Evolutionary conservation across 2,329 filamentous ascomycete genomes (phyloP), one percentile per base, ranked within the genome.

Genomic region (Aspergillus eucalypticola): DNA sequence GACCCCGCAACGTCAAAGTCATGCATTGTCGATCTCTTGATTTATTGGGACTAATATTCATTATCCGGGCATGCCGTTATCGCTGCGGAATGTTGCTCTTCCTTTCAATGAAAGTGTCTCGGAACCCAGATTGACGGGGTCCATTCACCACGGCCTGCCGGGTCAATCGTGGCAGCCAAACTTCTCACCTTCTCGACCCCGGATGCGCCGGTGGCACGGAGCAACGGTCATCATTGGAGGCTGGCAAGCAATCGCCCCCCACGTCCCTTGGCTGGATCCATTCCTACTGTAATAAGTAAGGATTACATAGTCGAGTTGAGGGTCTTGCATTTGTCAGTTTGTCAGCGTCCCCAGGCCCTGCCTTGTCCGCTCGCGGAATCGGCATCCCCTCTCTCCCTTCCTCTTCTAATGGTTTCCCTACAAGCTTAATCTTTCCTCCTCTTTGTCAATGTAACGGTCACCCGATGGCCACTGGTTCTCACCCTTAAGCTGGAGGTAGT

Each of bases 291-390:
- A 29, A 25, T 44, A 32, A 32, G 39, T 55, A 29, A 55, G 8
- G 25, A 55, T 55, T 55, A 46, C 53, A 55, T 32, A 44, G 35
- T 41, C 32, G 29, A 59, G 39, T 38, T 51, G 42, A 48, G 39
- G 32, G 41, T 44, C 42, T n/a, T 35, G 32, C 32, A 35, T 35
- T 35, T 35, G 32, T 35, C 32, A 35, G 66, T 73, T 73, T 73
- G 71, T 73, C 71, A 73, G 71, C 71, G 46, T 67, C 64, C 66
- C 35, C 25, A 25, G 32, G 50, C 48, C 48, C 66, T 66, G 19
- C 65, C 66, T 66, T 60, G 63, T 64, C 68, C 69, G 64, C 15
- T 53, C 41, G 59, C 61, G 61, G 61, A 59, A 61, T 61, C 51
- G 59, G 55, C 23, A 50, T 51, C 56, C 59, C 59, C 56, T 56